A percentile compares a stretch with the other conserved stretches of the same genome.
Evolutionary conservation across 192 early-diverging fungal genomes (phyloP).

Genomic region (Coemansia sp.): DNA sequence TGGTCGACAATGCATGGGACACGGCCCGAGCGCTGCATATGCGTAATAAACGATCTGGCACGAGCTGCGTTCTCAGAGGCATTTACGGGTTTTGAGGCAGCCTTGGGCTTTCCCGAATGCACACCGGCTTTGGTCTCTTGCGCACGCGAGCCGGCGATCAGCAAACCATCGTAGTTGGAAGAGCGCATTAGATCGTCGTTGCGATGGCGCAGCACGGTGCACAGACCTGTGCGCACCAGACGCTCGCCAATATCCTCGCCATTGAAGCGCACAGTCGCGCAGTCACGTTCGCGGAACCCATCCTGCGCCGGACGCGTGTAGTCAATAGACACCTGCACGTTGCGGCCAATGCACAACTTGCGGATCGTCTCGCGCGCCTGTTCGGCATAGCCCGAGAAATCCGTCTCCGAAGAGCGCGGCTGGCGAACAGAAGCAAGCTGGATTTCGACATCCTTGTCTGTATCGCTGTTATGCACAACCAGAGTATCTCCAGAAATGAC

Average conservation of each 20-base stretch:
- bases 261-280: conserved; percentile 76
- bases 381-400: conserved; percentile 77
- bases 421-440: conserved; percentile 63
- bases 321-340: conserved; percentile 70
- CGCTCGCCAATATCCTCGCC: conserved; percentile 61
- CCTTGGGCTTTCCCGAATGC: conserved; percentile 81
- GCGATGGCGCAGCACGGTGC: conserved; percentile 76
- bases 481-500: conserved; percentile 64
- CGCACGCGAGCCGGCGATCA: conserved; percentile 76
- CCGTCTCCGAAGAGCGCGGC: conserved; percentile 70
- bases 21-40: conserved; percentile 77
- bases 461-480: conserved; percentile 46
- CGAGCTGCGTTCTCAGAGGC: conserved; percentile 80
- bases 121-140: conserved; percentile 71
- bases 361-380: conserved; percentile 90
- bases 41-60: conserved; percentile 83
- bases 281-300: conserved; percentile 80
- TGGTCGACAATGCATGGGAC: conserved; percentile 85
- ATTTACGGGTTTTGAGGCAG: conserved; percentile 73
- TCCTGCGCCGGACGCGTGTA: conserved; percentile 89
- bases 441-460: conserved; percentile 58
- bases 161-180: conserved; percentile 79
- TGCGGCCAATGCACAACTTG: conserved; percentile 83
- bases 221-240: conserved; percentile 69
- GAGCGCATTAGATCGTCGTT: conserved; percentile 87